These are phyloP conservation scores for Didymella segeticola DNA, from an alignment of 2,329 filamentous ascomycete species.

Conservation along the genomic window DNA sequence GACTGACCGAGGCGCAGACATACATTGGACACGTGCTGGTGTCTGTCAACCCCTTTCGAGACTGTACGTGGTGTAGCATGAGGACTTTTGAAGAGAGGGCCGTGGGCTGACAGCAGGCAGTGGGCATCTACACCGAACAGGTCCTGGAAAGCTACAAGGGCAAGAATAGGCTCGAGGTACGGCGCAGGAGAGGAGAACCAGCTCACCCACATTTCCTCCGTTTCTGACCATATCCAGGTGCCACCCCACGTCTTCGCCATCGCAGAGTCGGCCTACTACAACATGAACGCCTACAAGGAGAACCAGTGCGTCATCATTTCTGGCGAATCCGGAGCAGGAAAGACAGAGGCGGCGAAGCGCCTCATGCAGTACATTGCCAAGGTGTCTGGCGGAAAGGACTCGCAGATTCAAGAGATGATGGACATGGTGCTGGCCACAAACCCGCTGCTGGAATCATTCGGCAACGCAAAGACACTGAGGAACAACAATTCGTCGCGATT, in stretches of 20 bases:
- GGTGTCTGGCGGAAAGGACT: conserved; percentile 84
- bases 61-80: conserved; percentile 63
- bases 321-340: conserved; percentile 95
- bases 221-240: conserved; percentile 55
- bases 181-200: conserved; percentile 12
- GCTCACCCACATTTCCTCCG: too few relatives aligned
- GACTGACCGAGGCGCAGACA: conserved; percentile 63
- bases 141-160: conserved; percentile 94
- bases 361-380: conserved; percentile 99
- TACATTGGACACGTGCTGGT: conserved; percentile 99
- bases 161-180: conserved; percentile 87
- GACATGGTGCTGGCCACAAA: conserved; percentile 99
- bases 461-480: conserved; percentile 95
- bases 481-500: conserved; percentile 99
- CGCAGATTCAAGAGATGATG: conserved; percentile 94
- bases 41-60: conserved; percentile 97
- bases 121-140: conserved; percentile 96
- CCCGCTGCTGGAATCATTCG: conserved; percentile 94
- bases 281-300: conserved; percentile 99
- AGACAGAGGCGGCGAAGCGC: conserved; percentile 97
- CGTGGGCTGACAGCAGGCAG: conserved; percentile 54
- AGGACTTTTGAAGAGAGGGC: background rate
- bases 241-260: conserved; percentile 97
- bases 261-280: conserved; percentile 95
- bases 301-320: conserved; percentile 99